These are phyloP conservation scores for Cytospora mali DNA, from an alignment of 2,329 filamentous ascomycete species.

Conservation along the genomic window DNA sequence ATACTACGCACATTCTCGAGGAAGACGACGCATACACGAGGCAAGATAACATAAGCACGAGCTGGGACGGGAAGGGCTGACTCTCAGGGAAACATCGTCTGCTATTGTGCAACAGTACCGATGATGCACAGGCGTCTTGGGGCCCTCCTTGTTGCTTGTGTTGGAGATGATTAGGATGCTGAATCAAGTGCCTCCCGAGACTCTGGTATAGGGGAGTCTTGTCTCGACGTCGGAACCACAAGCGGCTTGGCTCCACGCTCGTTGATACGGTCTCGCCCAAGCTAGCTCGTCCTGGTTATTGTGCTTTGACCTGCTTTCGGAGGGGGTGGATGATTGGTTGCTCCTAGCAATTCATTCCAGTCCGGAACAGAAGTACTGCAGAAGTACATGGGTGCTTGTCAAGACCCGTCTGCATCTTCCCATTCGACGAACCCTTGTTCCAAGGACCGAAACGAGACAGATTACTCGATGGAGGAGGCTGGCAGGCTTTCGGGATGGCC, in stretches of 20 bases:
- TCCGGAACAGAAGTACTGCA: not conserved
- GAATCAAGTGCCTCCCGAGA: not conserved
- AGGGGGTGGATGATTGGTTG: not conserved
- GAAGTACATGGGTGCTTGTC: not conserved
- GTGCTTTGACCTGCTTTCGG: not conserved
- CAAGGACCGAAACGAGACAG: not conserved
- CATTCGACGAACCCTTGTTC: not conserved
- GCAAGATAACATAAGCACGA: not conserved
- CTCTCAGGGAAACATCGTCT: not conserved
- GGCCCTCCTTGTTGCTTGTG: not conserved
- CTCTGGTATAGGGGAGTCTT: not conserved
- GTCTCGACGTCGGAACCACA: not conserved
- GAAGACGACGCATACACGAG: not conserved
- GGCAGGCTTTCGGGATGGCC: not conserved
- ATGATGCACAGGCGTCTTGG: no score
- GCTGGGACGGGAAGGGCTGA: not conserved
- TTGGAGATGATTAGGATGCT: not conserved
- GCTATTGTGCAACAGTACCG: not conserved
- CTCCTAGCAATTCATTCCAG: conserved; percentile 1
- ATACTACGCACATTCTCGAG: not conserved
- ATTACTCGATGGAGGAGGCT: not conserved
- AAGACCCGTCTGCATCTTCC: not conserved
- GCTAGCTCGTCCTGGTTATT: not conserved
- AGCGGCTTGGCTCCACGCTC: not conserved
- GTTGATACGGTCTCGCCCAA: not conserved